Conservation (phyloP, 2,329 filamentous ascomycete species). For the Orbilia ellipsospora region DNA sequence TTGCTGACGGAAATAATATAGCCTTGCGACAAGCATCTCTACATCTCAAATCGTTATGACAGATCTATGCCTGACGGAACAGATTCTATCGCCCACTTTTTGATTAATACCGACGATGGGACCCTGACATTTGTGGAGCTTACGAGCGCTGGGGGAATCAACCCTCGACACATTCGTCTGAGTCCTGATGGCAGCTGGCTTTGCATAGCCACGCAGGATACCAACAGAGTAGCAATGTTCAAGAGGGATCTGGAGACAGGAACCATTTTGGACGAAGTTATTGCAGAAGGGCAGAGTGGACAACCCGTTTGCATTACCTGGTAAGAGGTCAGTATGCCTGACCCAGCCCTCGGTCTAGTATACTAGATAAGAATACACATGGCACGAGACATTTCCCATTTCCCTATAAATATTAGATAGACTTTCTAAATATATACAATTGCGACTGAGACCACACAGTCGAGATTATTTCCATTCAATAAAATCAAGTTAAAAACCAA, state of each 20-base stretch:
- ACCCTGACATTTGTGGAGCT: conserved; percentile 69
- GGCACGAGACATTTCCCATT: background rate
- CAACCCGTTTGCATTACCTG: conserved; percentile 53
- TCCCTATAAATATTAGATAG: too few relatives aligned
- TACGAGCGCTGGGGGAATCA: conserved; percentile 72
- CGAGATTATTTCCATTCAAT: too few relatives aligned
- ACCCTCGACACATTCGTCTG: conserved; percentile 68
- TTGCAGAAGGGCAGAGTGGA: conserved; percentile 52
- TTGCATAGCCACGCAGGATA: conserved; percentile 74
- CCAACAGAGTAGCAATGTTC: conserved; percentile 72
- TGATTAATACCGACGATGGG: conserved; percentile 69
- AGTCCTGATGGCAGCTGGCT: conserved; percentile 73
- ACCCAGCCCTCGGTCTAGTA: too few relatives aligned
- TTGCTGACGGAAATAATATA: conserved; percentile 58
- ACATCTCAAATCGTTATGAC: conserved; percentile 76
- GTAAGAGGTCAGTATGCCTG: too few relatives aligned
- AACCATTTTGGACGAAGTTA: conserved; percentile 45
- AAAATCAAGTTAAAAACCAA: too few relatives aligned
- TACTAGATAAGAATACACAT: background rate
- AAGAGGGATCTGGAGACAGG: conserved; percentile 71
- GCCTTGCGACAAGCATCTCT: conserved; percentile 72
- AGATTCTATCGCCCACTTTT: conserved; percentile 74
- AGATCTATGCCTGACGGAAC: conserved; percentile 64
- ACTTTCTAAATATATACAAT: too few relatives aligned
- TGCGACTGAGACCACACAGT: too few relatives aligned